Base-by-base conservation (phyloP, 2,329 filamentous ascomycete genomes). In the Phialophora macrospora region DNA sequence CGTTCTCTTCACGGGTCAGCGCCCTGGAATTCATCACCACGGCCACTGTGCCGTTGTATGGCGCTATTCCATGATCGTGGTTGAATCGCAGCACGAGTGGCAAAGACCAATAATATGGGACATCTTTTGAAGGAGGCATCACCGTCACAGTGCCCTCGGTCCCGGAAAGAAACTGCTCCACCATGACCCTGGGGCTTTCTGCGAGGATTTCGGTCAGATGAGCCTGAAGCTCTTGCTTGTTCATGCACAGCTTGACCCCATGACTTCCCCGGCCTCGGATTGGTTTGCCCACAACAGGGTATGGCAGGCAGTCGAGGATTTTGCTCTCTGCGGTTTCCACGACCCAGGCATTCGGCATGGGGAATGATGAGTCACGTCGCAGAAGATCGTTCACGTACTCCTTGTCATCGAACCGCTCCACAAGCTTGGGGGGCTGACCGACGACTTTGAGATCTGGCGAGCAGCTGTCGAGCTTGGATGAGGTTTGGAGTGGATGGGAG, bases 371-470 rank as follows among this genome's bases (percentile, higher is more conserved):
- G 1, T 74, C 54, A 2, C 68, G 62, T 0, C 79, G 76, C 1
- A 85, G 72, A 0, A 80, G 71, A 30, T 76, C 73, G 66, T 84
- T 84, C 11, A 84, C 77, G 49, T 77, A 78, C 20, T 79, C 75
- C 70, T 86, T 85, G 70, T 84, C 81, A 64, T 85, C 82, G 69
- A 81, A 84, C 3, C 75, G 73, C 58, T 85, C 80, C 0, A 84
- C 81, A 4, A 82, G 72, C 3, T 75, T 68, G 0, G 82, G 81
- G 0, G 81, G 79, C 60, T 85, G 82, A 2, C 82, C 81, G 4
- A 84, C 71, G 0, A 84, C 71, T 4, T 70, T 73, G 0, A 84
- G 26, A 0, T 66, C 48, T 7, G 76, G 69, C 6, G 75, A 72
- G 49, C 75, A 72, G 7, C 69, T 52, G 1, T 71, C 68, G 6